Conservation (phyloP, 1,284 basidiomycete genomes). For the Schizophyllum commune region DNA sequence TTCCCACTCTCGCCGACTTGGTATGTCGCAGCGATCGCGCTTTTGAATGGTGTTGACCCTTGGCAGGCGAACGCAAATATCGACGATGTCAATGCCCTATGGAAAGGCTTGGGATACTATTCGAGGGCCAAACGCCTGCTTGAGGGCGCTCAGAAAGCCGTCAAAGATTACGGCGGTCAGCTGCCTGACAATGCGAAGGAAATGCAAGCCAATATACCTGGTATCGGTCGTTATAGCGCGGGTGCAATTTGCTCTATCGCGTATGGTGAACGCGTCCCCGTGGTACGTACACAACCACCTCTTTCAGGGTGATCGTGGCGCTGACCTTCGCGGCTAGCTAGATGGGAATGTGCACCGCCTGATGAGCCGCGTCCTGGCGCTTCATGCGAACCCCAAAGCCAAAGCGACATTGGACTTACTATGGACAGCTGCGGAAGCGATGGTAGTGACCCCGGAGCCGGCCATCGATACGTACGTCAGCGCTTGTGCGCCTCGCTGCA, state of each 20-base stretch:
- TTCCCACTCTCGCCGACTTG: constrained; percentile 77
- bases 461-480: background rate
- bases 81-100: constrained; percentile 80
- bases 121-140: constrained; percentile 79
- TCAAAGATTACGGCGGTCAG: constrained; percentile 56
- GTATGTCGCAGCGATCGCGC: constrained; percentile 29
- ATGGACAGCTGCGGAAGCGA: constrained; percentile 69
- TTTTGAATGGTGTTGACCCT: background rate
- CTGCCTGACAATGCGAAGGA: constrained; percentile 77
- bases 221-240: constrained; percentile 87
- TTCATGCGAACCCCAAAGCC: constrained; percentile 75
- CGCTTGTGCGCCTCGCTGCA: background rate
- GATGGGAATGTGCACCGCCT: constrained; percentile 90
- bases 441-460: constrained; percentile 37
- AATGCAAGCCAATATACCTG: constrained; percentile 81
- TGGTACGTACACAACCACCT: constrained; percentile 36
- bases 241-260: constrained; percentile 90
- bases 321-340: constrained; percentile 38
- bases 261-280: constrained; percentile 76
- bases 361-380: constrained; percentile 71
- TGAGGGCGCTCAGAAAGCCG: constrained; percentile 70
- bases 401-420: constrained; percentile 73
- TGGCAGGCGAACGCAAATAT: constrained; percentile 61
- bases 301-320: background rate
- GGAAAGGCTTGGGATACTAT: constrained; percentile 93